Base-by-base conservation (phyloP, 2,329 filamentous ascomycete species). In the Scopulariopsis brevicaulis region DNA sequence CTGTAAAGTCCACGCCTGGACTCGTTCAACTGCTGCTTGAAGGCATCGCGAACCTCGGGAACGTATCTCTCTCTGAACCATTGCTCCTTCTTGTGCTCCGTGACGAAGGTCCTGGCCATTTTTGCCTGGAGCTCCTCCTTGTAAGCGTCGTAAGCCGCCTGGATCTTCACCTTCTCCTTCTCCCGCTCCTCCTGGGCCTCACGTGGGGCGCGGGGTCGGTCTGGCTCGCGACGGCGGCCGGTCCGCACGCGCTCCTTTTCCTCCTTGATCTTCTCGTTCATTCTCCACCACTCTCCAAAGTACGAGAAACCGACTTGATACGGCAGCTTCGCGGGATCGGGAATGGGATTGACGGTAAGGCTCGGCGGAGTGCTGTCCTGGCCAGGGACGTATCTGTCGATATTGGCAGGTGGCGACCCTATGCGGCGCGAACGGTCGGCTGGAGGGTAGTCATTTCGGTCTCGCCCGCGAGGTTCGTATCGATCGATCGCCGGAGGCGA, bases 41-140 rank as follows among this genome's bases (percentile, higher is more conserved):
- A 83, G 1, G 81, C 79, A 63, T 92, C 86, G 56, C 89, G 81
- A 58, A 93, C 84, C 64, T 94, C 90, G 1, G 90, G 83, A 34
- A 95, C 86, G 65, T 99, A 99, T 68, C 90, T 86, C 72, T 99
- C 94, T 65, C 87, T 90, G 74, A 99, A 99, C 94, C 94, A 99
- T 69, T 99, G 93, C 70, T 99, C 94, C 51, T 85, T 85, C 69
- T 96, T 96, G 73, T 99, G 94, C 65, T 91, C 87, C 55, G 87
- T 83, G 50, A 99, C 94, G 69, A 99, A 99, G 1, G 82, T 78
- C 63, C 91, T 85, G 0, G 94, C 92, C 87, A 96, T 93, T 69
- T 85, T 86, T 4, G 80, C 83, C 65, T 87, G 84, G 1, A 87
- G 73, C 40, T 86, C 83, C 66, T 87, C 84, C 64, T 86, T 86